Base-by-base conservation (phyloP, 192 early-diverging fungal species). In the Coemansia sp. region DNA sequence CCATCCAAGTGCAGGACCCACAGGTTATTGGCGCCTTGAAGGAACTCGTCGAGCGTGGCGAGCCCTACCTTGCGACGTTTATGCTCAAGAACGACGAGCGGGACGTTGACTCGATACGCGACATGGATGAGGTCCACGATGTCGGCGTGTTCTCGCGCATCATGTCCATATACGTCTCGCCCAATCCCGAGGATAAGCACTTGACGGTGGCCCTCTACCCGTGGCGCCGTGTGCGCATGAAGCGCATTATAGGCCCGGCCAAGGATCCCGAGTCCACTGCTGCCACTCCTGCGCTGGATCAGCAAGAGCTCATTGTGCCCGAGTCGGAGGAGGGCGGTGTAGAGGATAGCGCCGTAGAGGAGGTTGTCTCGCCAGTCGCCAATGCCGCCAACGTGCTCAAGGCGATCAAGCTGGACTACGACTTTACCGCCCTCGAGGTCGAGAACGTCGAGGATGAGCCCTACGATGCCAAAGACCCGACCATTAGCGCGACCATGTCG, bases 61-160 rank as follows among this genome's bases (percentile, higher is more conserved):
- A 98, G 78, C 96, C 97, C n/a, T 99, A 97, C 71, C 89, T 99
- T 4, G 96, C 94, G 15, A 95, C 97, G 14, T 96, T 98, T 74
- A 82, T 99, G 71, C 77, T 96, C 9, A 96, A 94, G 70, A 91
- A 97, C 74, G 95, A 97, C 57, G 90, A 93, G 17, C 73, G 87
- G 60, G 95, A 96, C 59, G 85, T 90, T 2, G 96, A 99, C 64
- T 86, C 89, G 14, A 90, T 98, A 64, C 87, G 86, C 5, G 68
- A 71, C 58, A 73, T 93, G 51, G 74, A 89, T 57, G 92, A 99
- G 69, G 89, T 98, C 17, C 90, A 98, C 73, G 77, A 77, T 14
- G 90, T 98, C 9, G 96, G 97, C 58, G 96, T 99, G 37, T 98
- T 99, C 87, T 93, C 94, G 38, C 95, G 98, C 67, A 97, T 99